Percentiles rank a stretch among this genome's conserved stretches.
Evolutionary conservation across 2,329 filamentous ascomycete genomes (phyloP).

Genomic region (Fusarium tupiense): DNA sequence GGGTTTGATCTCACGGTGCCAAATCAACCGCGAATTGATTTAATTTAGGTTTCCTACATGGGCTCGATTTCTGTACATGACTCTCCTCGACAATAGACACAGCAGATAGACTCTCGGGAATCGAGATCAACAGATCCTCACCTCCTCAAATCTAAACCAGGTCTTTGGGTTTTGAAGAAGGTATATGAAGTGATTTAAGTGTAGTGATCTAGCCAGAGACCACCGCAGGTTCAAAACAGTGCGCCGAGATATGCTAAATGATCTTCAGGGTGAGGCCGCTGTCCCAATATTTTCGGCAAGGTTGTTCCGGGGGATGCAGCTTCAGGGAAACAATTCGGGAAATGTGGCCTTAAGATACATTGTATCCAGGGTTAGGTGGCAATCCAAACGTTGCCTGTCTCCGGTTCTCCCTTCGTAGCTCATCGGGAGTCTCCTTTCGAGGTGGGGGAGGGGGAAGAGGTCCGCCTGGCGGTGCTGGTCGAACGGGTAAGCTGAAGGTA

Average conservation of each 20-base stretch:
- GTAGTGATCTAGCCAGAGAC: slow-evolving; percentile 37
- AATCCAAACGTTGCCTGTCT: slow-evolving; percentile 64
- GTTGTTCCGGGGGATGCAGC: slow-evolving; percentile 14
- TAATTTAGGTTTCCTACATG: slow-evolving; percentile 41
- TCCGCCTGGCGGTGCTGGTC: slow-evolving; percentile 68
- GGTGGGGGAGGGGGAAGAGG: slow-evolving; percentile 69
- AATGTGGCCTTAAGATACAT: slow-evolving; percentile 38
- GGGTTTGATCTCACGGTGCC: not conserved
- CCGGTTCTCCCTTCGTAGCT: slow-evolving; percentile 61
- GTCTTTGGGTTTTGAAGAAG: slow-evolving; percentile 27
- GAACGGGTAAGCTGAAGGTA: slow-evolving; percentile 72
- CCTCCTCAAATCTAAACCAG: slow-evolving; percentile 28
- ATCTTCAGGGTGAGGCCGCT: slow-evolving; percentile 35
- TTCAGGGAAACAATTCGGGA: slow-evolving; percentile 18
- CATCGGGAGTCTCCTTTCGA: slow-evolving; percentile 65
- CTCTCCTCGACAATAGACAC: slow-evolving; percentile 32
- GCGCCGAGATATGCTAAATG: slow-evolving; percentile 49
- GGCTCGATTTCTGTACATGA: slow-evolving; percentile 30
- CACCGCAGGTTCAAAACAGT: slow-evolving; percentile 42
- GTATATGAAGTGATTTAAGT: slow-evolving; percentile 37
- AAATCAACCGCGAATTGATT: slow-evolving; percentile 33
- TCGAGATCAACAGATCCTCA: slow-evolving; percentile 27
- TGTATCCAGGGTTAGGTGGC: slow-evolving; percentile 55
- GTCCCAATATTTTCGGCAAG: slow-evolving; percentile 33
- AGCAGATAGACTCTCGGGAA: slow-evolving; percentile 25